These are phyloP conservation scores for Ophiostoma ips DNA, from an alignment of 2,329 filamentous ascomycete genomes.

Conservation along the genomic window DNA sequence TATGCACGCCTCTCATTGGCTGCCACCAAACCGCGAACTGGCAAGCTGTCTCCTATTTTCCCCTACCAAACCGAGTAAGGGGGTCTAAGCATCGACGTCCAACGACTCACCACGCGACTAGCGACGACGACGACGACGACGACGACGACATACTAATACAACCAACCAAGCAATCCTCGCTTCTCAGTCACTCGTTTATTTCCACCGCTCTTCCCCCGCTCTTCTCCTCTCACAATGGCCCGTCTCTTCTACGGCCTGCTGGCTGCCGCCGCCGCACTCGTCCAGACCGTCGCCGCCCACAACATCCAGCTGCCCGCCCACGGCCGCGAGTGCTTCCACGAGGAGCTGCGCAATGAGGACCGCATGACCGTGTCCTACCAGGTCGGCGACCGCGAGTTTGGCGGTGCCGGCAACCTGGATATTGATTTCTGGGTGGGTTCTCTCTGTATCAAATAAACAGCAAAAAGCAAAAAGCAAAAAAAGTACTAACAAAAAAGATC, in stretches of 20 bases:
- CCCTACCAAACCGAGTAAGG: neutral
- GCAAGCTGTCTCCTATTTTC: conserved; percentile 11
- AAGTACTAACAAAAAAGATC: conserved; percentile 40
- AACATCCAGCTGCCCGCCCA: conserved; percentile 93
- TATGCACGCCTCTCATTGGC: conserved; percentile 4
- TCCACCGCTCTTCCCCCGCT: neutral
- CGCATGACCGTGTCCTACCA: conserved; percentile 98
- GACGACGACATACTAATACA: neutral
- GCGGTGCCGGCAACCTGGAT: conserved; percentile 83
- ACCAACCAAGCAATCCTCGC: neutral
- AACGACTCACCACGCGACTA: neutral
- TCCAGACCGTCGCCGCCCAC: conserved; percentile 60
- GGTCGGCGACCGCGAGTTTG: conserved; percentile 92
- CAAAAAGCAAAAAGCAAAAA: too few relatives aligned
- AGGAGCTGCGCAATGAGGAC: conserved; percentile 82
- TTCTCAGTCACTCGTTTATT: neutral
- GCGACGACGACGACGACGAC: neutral
- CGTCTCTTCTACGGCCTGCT: conserved; percentile 17
- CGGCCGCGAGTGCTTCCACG: conserved; percentile 95
- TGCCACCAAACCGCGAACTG: conserved; percentile 10
- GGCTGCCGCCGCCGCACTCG: conserved; percentile 39
- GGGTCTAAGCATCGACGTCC: neutral
- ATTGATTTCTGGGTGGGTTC: conserved; percentile 89
- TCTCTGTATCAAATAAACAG: neutral
- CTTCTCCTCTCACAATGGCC: conserved; percentile 7